These are phyloP conservation scores for Arachis hypogaea DNA, from an alignment of 306 rosid genomes.

Conservation along the genomic window DNA sequence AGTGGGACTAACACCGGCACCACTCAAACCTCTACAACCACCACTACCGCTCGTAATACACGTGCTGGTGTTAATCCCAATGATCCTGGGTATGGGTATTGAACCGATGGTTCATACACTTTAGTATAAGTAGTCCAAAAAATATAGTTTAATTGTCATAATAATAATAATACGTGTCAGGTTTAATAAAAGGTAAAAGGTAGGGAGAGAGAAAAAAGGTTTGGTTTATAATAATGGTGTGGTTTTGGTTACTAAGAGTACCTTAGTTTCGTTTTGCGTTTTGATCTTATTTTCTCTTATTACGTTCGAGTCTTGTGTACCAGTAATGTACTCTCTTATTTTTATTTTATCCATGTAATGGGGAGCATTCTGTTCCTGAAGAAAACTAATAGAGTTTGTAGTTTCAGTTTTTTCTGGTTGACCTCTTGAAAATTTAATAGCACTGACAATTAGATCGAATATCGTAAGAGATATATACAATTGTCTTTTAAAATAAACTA, in stretches of 20 bases:
- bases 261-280: no score
- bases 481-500: no score
- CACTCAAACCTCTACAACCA: conserved; percentile 29
- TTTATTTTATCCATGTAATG: no score
- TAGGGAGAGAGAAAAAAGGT: not conserved
- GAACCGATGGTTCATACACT: conserved; percentile 47
- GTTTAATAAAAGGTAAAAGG: no score
- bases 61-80: conserved; percentile 39
- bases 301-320: not conserved
- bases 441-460: no score
- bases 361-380: not conserved
- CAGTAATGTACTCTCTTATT: no score
- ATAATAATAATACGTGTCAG: not conserved
- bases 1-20: conserved; percentile 49
- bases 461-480: no score
- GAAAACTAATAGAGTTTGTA: no score
- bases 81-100: conserved; percentile 41
- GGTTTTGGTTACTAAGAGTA: no score
- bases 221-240: no score
- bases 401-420: not conserved
- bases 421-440: no score
- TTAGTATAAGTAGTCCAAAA: not conserved
- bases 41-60: conserved; percentile 46
- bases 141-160: not conserved
- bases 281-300: no score